phyloP scores from a whole-genome alignment of 805 yeast species.

The Myxozyma kluyveri region DNA sequence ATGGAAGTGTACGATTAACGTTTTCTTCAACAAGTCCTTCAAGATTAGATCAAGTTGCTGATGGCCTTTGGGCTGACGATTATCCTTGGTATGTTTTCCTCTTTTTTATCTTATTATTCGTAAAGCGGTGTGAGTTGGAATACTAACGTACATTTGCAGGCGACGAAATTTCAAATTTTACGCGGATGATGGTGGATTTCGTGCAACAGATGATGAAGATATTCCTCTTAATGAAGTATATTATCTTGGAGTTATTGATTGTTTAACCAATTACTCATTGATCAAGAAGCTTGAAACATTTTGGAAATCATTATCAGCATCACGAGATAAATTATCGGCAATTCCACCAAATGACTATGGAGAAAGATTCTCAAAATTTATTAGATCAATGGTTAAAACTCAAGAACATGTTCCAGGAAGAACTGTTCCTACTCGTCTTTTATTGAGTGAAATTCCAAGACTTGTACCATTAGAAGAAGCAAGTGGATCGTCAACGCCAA shows the following conservation, averaged over 20 bases:
- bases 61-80: constrained; percentile 29
- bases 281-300: constrained; percentile 80
- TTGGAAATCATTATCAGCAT: constrained; percentile 71
- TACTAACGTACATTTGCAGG: constrained; percentile 28
- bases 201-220: constrained; percentile 63
- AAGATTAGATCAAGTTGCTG: constrained; percentile 16
- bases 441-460: no score
- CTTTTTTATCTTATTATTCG: constrained; percentile 25
- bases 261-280: constrained; percentile 71
- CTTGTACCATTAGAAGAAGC: no score
- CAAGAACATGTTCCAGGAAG: constrained; percentile 5
- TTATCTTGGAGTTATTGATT: constrained; percentile 91
- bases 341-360: constrained; percentile 91
- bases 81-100: constrained; percentile 26
- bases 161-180: constrained; percentile 55
- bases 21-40: constrained; percentile 18
- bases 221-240: constrained; percentile 67
- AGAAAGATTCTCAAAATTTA: constrained; percentile 73
- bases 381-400: constrained; percentile 37
- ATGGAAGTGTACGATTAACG: constrained; percentile 18
- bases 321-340: constrained; percentile 73
- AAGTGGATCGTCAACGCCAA: no score
- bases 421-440: no score
- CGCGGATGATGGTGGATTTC: constrained; percentile 79
- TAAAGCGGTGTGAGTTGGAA: constrained; percentile 20